Conservation (phyloP, 2,329 filamentous ascomycete genomes). For the Monosporascus cannonballus region DNA sequence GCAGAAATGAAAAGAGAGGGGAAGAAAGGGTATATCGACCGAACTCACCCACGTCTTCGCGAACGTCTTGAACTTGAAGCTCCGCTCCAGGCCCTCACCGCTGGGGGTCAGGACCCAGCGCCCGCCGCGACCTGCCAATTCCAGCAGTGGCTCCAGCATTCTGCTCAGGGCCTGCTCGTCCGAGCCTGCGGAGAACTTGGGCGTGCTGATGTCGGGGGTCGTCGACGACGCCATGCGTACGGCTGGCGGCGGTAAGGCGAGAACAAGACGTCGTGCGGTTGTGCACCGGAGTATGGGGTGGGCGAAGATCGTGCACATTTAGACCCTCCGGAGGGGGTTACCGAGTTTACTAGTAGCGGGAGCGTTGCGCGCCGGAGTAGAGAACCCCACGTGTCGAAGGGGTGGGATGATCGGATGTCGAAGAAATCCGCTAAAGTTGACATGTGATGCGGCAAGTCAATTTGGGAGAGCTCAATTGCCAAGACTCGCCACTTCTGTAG, state of each 20-base stretch:
- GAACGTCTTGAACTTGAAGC: constrained; percentile 60
- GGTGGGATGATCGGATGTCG: no score
- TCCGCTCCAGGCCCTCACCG: constrained; percentile 52
- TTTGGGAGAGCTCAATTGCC: no score
- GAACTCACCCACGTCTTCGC: constrained; percentile 56
- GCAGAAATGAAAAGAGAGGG: not conserved
- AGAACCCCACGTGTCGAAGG: no score
- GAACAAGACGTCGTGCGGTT: not conserved
- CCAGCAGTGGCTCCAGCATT: constrained; percentile 30
- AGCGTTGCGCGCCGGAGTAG: no score
- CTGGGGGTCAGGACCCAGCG: constrained; percentile 46
- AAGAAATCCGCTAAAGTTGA: not conserved
- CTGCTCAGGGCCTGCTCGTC: constrained; percentile 32
- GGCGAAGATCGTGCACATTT: not conserved
- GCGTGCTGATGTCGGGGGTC: constrained; percentile 6
- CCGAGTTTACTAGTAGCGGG: not conserved
- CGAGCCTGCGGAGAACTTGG: constrained; percentile 39
- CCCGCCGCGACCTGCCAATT: constrained; percentile 20
- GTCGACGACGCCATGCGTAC: not conserved
- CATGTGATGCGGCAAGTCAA: not conserved
- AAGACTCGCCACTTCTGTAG: no score
- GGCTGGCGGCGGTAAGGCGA: not conserved
- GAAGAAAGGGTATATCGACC: not conserved
- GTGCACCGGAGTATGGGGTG: not conserved
- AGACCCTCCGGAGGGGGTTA: not conserved